Percentiles rank a stretch among this genome's conserved stretches.
Conservation (phyloP, 495 filamentous ascomycete genomes). For the Penicillium psychrofluorescens region DNA sequence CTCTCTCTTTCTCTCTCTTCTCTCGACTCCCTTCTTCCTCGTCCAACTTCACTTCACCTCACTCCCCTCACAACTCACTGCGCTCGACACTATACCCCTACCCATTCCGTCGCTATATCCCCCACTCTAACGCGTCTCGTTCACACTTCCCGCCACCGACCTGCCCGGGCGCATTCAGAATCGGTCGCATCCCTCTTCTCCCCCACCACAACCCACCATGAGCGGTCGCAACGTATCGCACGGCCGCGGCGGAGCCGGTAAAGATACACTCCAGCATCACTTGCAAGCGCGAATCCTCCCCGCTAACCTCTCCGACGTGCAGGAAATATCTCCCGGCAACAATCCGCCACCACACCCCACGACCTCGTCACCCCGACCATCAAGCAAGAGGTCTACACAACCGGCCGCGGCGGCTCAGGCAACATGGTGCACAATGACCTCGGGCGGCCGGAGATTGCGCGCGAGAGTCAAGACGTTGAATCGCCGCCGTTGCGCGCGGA, state of each 20-base stretch:
- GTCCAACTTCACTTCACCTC: no score
- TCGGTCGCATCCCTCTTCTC: no score
- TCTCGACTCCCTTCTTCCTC: no score
- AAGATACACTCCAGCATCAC: conserved; percentile 1
- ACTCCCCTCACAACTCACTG: no score
- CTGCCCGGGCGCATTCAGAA: no score
- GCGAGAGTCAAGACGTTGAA: conserved; percentile 75
- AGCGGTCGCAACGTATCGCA: conserved; percentile 14
- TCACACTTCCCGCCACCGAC: no score
- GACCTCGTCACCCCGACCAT: conserved; percentile 77
- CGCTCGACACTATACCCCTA: no score
- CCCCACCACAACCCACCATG: neutral
- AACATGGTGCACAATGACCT: conserved; percentile 73
- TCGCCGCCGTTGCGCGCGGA: conserved; percentile 42
- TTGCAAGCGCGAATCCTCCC: no score
- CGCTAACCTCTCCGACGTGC: conserved; percentile 1
- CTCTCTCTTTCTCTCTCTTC: no score
- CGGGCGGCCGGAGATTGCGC: conserved; percentile 55
- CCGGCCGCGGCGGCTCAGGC: conserved; percentile 64
- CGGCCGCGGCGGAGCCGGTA: conserved; percentile 33
- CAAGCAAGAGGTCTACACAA: conserved; percentile 76
- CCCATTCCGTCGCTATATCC: no score
- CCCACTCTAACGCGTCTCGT: no score
- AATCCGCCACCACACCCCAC: conserved; percentile 40
- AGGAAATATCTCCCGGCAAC: conserved; percentile 67